Conservation (phyloP, 2,329 filamentous ascomycete species). For the Phoma sp. region DNA sequence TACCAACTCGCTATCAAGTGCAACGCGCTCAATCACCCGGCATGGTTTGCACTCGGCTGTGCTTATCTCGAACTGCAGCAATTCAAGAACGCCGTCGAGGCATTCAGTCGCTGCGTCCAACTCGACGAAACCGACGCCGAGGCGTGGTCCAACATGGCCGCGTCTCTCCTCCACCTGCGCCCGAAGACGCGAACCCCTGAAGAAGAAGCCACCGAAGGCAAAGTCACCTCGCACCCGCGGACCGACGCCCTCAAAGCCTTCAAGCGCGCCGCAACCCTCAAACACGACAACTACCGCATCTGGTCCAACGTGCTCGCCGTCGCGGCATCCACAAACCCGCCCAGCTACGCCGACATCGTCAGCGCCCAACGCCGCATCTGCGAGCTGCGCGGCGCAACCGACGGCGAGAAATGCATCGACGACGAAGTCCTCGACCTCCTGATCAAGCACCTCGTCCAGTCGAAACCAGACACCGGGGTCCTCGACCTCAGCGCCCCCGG, state of each 20-base stretch:
- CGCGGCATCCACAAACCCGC: constrained; percentile 76
- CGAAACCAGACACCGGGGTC: constrained; percentile 25
- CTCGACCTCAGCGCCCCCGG: constrained; percentile 55
- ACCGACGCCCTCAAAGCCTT: constrained; percentile 81
- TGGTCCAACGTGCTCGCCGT: constrained; percentile 97
- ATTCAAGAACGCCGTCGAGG: constrained; percentile 79
- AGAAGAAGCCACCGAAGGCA: constrained; percentile 30
- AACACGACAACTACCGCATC: constrained; percentile 87
- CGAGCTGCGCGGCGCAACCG: constrained; percentile 68
- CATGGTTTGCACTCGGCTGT: constrained; percentile 92
- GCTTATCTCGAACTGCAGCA: constrained; percentile 78
- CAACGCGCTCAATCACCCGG: constrained; percentile 79
- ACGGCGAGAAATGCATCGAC: constrained; percentile 81
- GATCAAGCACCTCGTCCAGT: constrained; percentile 69
- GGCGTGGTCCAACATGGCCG: constrained; percentile 93
- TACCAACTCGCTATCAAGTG: constrained; percentile 78
- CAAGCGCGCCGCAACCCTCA: constrained; percentile 82
- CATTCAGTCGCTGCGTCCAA: constrained; percentile 82
- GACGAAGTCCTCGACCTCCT: constrained; percentile 72
- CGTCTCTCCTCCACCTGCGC: constrained; percentile 75
- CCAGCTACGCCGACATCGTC: constrained; percentile 76
- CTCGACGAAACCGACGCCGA: constrained; percentile 88
- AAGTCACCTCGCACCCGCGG: constrained; percentile 56
- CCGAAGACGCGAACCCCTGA: constrained; percentile 47
- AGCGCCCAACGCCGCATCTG: constrained; percentile 77